Evolutionary conservation across 805 yeast genomes (phyloP), one percentile per base, ranked within the genome.

Genomic region (Kurtzmaniella fragi): DNA sequence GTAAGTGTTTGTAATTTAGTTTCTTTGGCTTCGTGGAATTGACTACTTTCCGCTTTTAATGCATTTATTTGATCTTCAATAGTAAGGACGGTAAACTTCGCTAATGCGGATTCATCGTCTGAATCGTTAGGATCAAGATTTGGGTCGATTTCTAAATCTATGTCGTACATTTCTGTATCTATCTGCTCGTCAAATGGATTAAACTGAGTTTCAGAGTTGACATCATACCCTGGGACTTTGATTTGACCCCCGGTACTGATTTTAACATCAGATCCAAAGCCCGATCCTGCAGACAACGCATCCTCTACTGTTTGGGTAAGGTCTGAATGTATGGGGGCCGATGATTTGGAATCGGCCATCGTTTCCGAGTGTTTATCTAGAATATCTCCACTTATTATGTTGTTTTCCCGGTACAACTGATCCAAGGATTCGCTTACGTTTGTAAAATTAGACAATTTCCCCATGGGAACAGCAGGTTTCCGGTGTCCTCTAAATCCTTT

Each of bases 321-420:
- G 17, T 29, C 13, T 29, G 17, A 6, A 9, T 12, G 11, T 9
- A 9, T 26, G 28, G n/a, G n/a, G n/a, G n/a, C n/a, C n/a, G n/a
- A n/a, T n/a, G n/a, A n/a, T n/a, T n/a, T n/a, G n/a, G n/a, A n/a
- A 43, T 38, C 12, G 42, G 45, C 14, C 42, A 42, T 8, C 51
- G 38, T 8, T 41, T 52, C n/a, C 47, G 59, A 38, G 45, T 35
- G 12, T 57, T 39, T 12, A 53, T 59, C 7, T 33, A 12, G 41
- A 48, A 52, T 34, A 56, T 62, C n/a, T 56, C 58, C 11, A 44
- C 37, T 35, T 42, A 43, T 13, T 26, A 38, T 29, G 7, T 35
- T 31, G 28, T 41, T 44, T 23, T 42, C 42, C 32, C 34, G 43
- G 32, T 40, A 14, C 37, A 44, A 41, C 31, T 56, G 43, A 32